These are phyloP conservation scores for Entonaema liquescens DNA, from an alignment of 495 filamentous ascomycete genomes.

Conservation along the genomic window DNA sequence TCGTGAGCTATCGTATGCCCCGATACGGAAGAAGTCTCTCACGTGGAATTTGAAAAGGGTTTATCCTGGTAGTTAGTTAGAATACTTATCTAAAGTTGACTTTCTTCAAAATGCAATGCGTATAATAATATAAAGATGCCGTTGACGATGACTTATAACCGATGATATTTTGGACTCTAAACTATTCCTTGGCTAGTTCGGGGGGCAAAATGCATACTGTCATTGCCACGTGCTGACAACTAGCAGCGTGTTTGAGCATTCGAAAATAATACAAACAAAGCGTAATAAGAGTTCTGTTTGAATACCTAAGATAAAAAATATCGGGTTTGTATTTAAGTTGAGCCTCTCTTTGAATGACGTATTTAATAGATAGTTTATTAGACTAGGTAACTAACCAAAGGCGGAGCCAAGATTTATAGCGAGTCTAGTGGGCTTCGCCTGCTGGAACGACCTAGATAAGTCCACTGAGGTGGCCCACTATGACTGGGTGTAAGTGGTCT, in stretches of 20 bases:
- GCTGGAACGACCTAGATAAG: not conserved
- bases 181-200: not conserved
- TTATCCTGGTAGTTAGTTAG: not conserved
- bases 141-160: not conserved
- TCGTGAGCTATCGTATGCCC: not conserved
- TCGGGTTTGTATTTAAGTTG: not conserved
- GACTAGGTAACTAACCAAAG: not conserved
- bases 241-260: not conserved
- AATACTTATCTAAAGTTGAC: not conserved
- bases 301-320: too few relatives aligned
- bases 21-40: not conserved
- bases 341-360: constrained; percentile 3
- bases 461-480: constrained; percentile 6
- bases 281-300: not conserved
- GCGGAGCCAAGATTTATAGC: not conserved
- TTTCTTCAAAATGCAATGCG: not conserved
- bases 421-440: not conserved
- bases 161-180: not conserved
- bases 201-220: too few relatives aligned
- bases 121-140: not conserved
- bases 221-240: not conserved
- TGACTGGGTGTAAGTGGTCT: not conserved
- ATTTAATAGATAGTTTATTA: too few relatives aligned
- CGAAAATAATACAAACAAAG: not conserved
- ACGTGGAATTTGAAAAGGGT: not conserved